phyloP scores from a whole-genome alignment of 73 alveolate genomes.

The Durusdinium trenchii region DNA sequence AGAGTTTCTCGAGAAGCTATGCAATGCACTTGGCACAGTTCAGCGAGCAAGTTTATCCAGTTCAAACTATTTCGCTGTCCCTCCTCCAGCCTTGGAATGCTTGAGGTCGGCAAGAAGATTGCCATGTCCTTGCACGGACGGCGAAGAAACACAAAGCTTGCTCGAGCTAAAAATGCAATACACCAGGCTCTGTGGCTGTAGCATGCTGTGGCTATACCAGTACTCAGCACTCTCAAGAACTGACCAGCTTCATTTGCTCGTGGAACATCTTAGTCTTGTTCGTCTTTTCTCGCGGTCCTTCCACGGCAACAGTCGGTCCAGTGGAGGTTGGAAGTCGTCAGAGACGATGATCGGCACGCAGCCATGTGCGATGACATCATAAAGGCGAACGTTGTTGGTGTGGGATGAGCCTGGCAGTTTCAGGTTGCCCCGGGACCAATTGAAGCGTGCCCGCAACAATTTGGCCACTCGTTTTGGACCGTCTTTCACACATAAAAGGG shows the following conservation, averaged over 20 bases:
- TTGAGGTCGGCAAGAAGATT: conserved; percentile 85
- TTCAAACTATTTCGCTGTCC: background rate
- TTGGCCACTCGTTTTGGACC: too few species aligned
- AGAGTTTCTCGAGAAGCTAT: background rate
- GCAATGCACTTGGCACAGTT: background rate
- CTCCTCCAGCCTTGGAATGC: conserved; percentile 53
- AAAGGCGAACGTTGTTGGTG: conserved; percentile 91
- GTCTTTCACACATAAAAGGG: too few species aligned
- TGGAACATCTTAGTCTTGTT: too few species aligned
- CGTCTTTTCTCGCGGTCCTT: too few species aligned
- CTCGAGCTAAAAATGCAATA: too few species aligned
- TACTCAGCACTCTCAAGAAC: too few species aligned
- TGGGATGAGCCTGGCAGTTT: conserved; percentile 83
- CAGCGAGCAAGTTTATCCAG: background rate
- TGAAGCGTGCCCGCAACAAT: too few species aligned
- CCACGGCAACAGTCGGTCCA: conserved; percentile 88
- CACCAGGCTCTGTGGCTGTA: too few species aligned
- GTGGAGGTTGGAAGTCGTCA: conserved; percentile 90
- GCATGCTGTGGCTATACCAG: too few species aligned
- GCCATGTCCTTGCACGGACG: conserved; percentile 90
- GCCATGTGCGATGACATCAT: conserved; percentile 90
- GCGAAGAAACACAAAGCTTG: too few species aligned
- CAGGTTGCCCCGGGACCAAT: too few species aligned
- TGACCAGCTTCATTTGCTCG: too few species aligned
- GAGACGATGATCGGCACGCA: conserved; percentile 93